Evolutionary conservation across 1,284 basidiomycete species (phyloP), one percentile per base, ranked within the genome.

Genomic region (Lignosus rhinocerotis): DNA sequence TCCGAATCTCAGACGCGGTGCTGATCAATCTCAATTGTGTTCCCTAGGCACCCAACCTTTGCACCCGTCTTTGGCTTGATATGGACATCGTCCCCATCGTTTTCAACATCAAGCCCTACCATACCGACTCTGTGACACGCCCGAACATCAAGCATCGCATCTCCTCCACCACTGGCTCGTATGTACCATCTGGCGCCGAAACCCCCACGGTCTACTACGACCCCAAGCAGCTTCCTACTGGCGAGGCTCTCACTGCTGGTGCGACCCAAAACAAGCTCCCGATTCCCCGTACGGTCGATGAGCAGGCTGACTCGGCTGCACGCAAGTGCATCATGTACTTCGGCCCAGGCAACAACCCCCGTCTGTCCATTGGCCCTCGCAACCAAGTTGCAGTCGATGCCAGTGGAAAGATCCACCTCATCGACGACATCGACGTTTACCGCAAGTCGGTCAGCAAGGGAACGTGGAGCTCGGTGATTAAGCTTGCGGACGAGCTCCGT

Each of bases 361-460:
- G 90, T 67, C 78, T 92, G 39, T 84, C 77, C 67, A 92, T 92
- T 67, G 90, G 87, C 3, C 80, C 88, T 51, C 85, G 88, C 63
- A 92, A 92, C 72, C 87, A 92, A 69, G 90, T 92, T 64, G 82
- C 85, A 45, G 90, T 92, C 57, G 90, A 92, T 67, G 84, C 87
- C 44, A 90, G 76, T 38, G 90, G 90, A 14, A 90, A 89, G 73
- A 89, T 92, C 58, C 90, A 91, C 68, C 78, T 92, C 25, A 74
- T 92, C 60, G 90, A 92, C 66, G 90, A 90, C 69, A 75, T 92
- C 46, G 85, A 87, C 11, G 85, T 85, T 61, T 92, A 82, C 72
- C 78, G 80, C 67, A 84, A 83, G 66, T 84, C 85, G 2, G 89
- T 90, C 57, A 79, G 87, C 42, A 66, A 77, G 44, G 83, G 84